Evolutionary conservation across 139 green algal species (phyloP).

Genomic region (Diplosphaera chodatii): DNA sequence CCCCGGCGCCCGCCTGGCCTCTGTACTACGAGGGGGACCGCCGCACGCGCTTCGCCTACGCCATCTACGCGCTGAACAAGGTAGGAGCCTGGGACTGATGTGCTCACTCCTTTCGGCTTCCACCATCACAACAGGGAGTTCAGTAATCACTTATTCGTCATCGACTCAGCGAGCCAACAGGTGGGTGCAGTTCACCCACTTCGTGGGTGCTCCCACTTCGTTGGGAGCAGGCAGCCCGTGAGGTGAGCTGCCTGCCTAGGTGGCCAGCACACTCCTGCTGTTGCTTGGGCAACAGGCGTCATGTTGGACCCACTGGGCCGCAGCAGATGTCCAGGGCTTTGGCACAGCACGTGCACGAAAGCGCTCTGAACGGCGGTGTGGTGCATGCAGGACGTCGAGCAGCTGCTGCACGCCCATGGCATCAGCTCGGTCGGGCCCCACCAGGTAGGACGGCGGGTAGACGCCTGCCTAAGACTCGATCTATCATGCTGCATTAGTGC

Average conservation of each 20-base stretch:
- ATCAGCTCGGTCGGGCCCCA: conserved; percentile 33
- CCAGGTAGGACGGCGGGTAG: too few relatives aligned
- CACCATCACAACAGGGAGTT: not conserved
- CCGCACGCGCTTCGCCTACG: conserved; percentile 53
- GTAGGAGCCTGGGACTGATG: not conserved
- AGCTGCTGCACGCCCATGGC: conserved; percentile 53
- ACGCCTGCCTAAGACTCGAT: not conserved
- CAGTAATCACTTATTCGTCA: too few relatives aligned
- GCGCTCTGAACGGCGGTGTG: not conserved
- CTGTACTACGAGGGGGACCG: conserved; percentile 47
- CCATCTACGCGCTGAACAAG: conserved; percentile 55
- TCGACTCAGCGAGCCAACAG: too few relatives aligned
- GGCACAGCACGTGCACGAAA: not conserved
- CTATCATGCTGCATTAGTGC: too few relatives aligned
- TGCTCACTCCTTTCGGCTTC: not conserved
- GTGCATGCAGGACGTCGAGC: conserved; percentile 45
- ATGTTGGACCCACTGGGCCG: not conserved
- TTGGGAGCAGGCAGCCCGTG: too few relatives aligned
- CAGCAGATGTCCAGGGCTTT: not conserved
- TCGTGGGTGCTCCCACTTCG: too few relatives aligned
- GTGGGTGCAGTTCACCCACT: too few relatives aligned
- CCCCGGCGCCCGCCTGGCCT: conserved; percentile 24
- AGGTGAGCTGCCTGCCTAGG: too few relatives aligned
- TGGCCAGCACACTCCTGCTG: too few relatives aligned
- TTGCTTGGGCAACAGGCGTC: too few relatives aligned